Evolutionary conservation across 2,329 filamentous ascomycete species (phyloP), one percentile per base, ranked within the genome.

Genomic region (Fusarium tricinctum): DNA sequence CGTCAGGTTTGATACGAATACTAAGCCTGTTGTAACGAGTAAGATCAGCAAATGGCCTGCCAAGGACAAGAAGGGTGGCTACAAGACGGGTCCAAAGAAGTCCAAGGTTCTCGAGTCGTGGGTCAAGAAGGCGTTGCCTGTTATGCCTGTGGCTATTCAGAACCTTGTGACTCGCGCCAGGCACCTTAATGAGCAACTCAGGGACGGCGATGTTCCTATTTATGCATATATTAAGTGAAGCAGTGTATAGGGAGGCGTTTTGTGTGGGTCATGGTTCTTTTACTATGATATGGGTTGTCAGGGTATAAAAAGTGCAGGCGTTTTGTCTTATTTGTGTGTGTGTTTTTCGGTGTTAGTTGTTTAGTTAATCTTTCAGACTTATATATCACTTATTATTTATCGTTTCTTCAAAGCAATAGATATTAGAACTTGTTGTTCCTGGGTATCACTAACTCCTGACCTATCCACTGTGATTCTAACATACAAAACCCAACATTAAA

Each of bases 371-470:
- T 14, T 53, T 30, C 22, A 51, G 22, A 32, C 8, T 35, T 26
- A 13, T 66, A 22, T 52, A 23, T 43, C 33, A 39, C 40, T 23
- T 55, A 40, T 38, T 14, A 4, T 38, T n/a, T 9, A 15, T 58
- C 40, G 8, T n/a, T 53, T 45, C 20, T 68, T 61, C 15, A 49
- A 53, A 44, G 23, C 10, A 55, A 63, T 58, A 44, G 50, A 69
- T 53, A 32, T 55, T 66, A 52, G 64, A 52, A 56, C 20, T 52
- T 43, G 15, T 58, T 32, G 23, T 58, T 62, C 51, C 56, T 61
- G 69, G 69, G 69, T 71, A 71, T 71, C 69, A 61, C 65, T 64
- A 61, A 69, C 58, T 67, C 58, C 55, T 57, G 22, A 20, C 48
- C 43, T 49, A 20, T 55, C 48, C n/a, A 30, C 20, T 15, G 15